A percentile compares a stretch with the other conserved stretches of the same genome.
These are phyloP conservation scores for Globisporangium spinosum DNA, from an alignment of 352 stramenopile species.

Conservation along the genomic window DNA sequence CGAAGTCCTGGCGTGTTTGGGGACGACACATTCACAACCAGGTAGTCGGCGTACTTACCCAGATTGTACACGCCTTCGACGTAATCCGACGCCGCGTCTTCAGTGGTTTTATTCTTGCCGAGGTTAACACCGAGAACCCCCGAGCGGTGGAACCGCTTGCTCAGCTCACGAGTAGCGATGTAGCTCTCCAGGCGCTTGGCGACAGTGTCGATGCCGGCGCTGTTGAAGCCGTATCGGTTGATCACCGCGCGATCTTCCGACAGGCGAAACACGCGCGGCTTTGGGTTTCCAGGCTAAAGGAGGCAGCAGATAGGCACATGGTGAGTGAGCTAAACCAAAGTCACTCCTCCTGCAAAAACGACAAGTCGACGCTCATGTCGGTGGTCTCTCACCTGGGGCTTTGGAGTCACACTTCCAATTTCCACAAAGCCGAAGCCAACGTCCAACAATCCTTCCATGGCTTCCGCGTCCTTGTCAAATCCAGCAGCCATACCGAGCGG, in stretches of 20 bases:
- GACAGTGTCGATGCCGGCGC: conserved; percentile 83
- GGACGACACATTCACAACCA: conserved; percentile 98
- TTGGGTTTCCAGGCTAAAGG: conserved; percentile 84
- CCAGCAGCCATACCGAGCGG: conserved; percentile 94
- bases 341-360: too few species aligned
- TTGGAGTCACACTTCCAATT: conserved; percentile 93
- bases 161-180: conserved; percentile 31
- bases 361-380: background rate
- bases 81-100: conserved; percentile 88
- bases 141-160: conserved; percentile 37
- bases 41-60: conserved; percentile 94
- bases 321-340: background rate
- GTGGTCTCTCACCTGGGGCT: conserved; percentile 63
- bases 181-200: conserved; percentile 63
- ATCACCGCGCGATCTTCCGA: conserved; percentile 94
- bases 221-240: conserved; percentile 99
- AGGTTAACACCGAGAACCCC: conserved; percentile 95
- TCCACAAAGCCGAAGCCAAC: conserved; percentile 95
- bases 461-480: conserved; percentile 97
- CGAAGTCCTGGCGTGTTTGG: conserved; percentile 93
- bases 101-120: conserved; percentile 96
- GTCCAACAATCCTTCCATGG: conserved; percentile 91
- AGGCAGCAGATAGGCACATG: background rate
- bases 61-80: conserved; percentile 88
- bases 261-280: conserved; percentile 96